Percentiles rank a stretch among this genome's conserved stretches.
These are phyloP conservation scores for Phaeomoniella chlamydospora DNA, from an alignment of 2,329 filamentous ascomycete species.

Conservation along the genomic window DNA sequence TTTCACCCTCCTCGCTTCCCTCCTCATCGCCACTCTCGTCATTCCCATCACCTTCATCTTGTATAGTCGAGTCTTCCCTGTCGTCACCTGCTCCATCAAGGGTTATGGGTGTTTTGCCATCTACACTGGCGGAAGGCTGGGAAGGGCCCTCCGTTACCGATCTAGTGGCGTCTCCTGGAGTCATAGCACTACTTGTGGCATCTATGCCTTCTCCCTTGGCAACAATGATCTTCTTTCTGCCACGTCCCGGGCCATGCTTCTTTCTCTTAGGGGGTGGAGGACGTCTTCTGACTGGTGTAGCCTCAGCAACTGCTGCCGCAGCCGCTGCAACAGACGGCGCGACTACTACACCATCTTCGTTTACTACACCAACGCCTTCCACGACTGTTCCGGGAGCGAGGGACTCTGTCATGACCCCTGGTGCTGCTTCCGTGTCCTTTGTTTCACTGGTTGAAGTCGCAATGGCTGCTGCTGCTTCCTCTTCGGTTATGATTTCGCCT, in stretches of 20 bases:
- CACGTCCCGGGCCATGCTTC: slow-evolving; percentile 63
- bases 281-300: slow-evolving; percentile 33
- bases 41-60: slow-evolving; percentile 26
- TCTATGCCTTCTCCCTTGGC: slow-evolving; percentile 31
- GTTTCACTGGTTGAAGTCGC: slow-evolving; percentile 18
- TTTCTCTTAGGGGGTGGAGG: slow-evolving; percentile 66
- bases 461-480: slow-evolving; percentile 29
- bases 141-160: slow-evolving; percentile 1
- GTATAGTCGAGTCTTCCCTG: slow-evolving; percentile 21
- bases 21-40: slow-evolving; percentile 28
- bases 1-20: slow-evolving; percentile 36
- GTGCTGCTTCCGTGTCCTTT: slow-evolving; percentile 8
- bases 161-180: slow-evolving; percentile 15
- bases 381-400: slow-evolving; percentile 45
- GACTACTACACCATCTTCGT: slow-evolving; percentile 45
- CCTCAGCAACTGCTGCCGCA: slow-evolving; percentile 27
- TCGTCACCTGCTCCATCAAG: slow-evolving; percentile 23
- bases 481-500: slow-evolving; percentile 58
- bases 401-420: slow-evolving; percentile 22
- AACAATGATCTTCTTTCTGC: slow-evolving; percentile 58
- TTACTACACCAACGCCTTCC: slow-evolving; percentile 45
- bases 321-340: slow-evolving; percentile 29
- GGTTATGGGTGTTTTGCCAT: slow-evolving; percentile 19
- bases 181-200: slow-evolving; percentile 22
- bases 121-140: neutral